A percentile compares a stretch with the other conserved stretches of the same genome.
phyloP scores from a whole-genome alignment of 768 basidiomycete genomes.

The Termitomyces sp. region DNA sequence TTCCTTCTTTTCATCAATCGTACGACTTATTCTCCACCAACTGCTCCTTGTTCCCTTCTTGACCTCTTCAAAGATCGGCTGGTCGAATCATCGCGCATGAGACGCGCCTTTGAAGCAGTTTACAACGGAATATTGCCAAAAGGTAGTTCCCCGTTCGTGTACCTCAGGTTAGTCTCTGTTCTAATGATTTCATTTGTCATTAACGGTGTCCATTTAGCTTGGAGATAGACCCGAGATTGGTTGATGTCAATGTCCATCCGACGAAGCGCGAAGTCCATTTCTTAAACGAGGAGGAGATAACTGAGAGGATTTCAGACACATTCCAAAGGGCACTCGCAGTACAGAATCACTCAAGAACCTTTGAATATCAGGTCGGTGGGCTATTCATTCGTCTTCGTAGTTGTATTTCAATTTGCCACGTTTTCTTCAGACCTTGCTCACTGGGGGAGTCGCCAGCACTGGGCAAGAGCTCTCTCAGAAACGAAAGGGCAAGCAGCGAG shows the following conservation, averaged over 20 bases:
- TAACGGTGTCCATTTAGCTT: slow-evolving; percentile 44
- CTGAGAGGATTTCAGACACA: slow-evolving; percentile 68
- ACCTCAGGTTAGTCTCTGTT: slow-evolving; percentile 66
- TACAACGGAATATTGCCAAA: slow-evolving; percentile 88
- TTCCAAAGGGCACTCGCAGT: slow-evolving; percentile 65
- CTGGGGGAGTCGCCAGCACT: slow-evolving; percentile 44
- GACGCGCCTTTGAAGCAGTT: slow-evolving; percentile 80
- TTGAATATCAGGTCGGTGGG: slow-evolving; percentile 64
- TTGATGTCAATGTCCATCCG: slow-evolving; percentile 98
- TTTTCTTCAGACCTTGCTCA: slow-evolving; percentile 51
- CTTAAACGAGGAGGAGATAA: slow-evolving; percentile 84
- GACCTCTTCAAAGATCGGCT: slow-evolving; percentile 63
- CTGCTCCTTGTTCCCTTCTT: not conserved
- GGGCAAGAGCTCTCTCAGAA: slow-evolving; percentile 29
- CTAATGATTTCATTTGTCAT: not conserved
- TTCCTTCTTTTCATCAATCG: slow-evolving; percentile 95
- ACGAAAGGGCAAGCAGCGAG: slow-evolving; percentile 39
- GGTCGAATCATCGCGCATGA: slow-evolving; percentile 86
- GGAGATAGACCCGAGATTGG: slow-evolving; percentile 77
- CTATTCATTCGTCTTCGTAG: not conserved
- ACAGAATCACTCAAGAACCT: slow-evolving; percentile 63
- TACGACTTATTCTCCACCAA: slow-evolving; percentile 30
- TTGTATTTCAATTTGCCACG: not conserved
- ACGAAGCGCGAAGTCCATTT: slow-evolving; percentile 98
- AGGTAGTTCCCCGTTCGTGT: slow-evolving; percentile 87